Base-by-base conservation (phyloP, 257 asterid genomes). In the Solanum clarkiae region DNA sequence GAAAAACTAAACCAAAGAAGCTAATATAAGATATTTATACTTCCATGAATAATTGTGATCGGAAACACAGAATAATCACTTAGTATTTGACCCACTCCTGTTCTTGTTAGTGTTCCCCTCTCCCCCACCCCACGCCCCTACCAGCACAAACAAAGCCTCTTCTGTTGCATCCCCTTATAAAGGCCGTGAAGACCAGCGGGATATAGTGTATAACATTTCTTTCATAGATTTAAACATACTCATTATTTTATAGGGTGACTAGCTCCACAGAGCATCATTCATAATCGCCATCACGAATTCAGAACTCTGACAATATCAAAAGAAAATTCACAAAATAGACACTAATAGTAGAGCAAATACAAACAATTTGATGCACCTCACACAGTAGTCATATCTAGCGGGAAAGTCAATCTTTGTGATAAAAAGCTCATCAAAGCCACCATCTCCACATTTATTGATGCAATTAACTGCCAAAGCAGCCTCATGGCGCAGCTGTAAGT, bases 341-440 rank as follows among this genome's bases (percentile, higher is more conserved):
- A 29, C n/a, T 79, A 24, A 53, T 79, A 9, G 65, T 29, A 75
- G 18, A 53, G 65, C 49, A 79, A 51, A 53, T 75, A 49, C 81
- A 74, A 16, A 77, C 24, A 79, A n/a, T 24, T 53, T 29, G 65
- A 65, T 63, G 81, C 93, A 93, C 99, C 98, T 90, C 84, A 92
- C 80, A 91, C 97, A 95, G 81, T 86, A 93, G 90, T 97, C 99
- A 86, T 92, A 97, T 89, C 93, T 95, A 80, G 93, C 94, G 16
- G 98, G 94, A 86, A 86, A 92, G 91, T 97, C 98, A 6, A 88
- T 87, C 88, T 88, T 92, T 86, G 93, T 91, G 93, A 95, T 92
- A 86, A 97, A 97, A 84, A 95, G 90, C 90, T 95, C 98, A 86
- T 94, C 94, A 81, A 95, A 97, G 55, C 96, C 97, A 55, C 94